phyloP scores from a whole-genome alignment of 1,284 basidiomycete species.

The Stereum hirsutum region DNA sequence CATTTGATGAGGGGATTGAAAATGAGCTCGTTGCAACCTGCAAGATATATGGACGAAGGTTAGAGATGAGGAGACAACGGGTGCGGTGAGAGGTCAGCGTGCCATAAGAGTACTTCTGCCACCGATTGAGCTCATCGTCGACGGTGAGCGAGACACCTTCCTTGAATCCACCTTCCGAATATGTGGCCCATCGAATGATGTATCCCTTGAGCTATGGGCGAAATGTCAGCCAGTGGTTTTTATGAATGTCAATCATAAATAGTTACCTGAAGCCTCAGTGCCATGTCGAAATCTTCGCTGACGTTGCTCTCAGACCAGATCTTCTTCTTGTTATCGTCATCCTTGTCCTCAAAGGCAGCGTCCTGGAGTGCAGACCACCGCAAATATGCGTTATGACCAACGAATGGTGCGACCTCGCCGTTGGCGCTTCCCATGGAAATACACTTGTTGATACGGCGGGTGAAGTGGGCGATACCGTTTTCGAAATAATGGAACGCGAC shows the following conservation, averaged over 20 bases:
- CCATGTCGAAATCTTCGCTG: constrained; percentile 78
- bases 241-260: too few relatives aligned
- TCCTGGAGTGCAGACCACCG: constrained; percentile 82
- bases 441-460: constrained; percentile 66
- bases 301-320: constrained; percentile 83
- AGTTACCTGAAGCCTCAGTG: constrained; percentile 36
- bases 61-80: constrained; percentile 4
- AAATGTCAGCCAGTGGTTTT: too few relatives aligned
- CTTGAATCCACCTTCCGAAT: constrained; percentile 73
- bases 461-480: constrained; percentile 80
- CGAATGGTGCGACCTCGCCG: constrained; percentile 79
- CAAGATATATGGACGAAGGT: background rate
- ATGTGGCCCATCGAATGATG: constrained; percentile 78
- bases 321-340: constrained; percentile 51
- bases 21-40: constrained; percentile 61
- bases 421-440: constrained; percentile 72
- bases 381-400: constrained; percentile 84
- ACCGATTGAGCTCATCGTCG: constrained; percentile 75
- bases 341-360: constrained; percentile 59
- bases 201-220: constrained; percentile 58
- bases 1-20: constrained; percentile 71
- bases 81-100: constrained; percentile 17
- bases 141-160: constrained; percentile 82
- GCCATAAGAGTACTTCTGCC: constrained; percentile 88
- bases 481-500: constrained; percentile 84